Percentiles rank a stretch among this genome's conserved stretches.
Evolutionary conservation across 371 early-diverging fungal species (phyloP).

Genomic region (Actinomucor elegans): DNA sequence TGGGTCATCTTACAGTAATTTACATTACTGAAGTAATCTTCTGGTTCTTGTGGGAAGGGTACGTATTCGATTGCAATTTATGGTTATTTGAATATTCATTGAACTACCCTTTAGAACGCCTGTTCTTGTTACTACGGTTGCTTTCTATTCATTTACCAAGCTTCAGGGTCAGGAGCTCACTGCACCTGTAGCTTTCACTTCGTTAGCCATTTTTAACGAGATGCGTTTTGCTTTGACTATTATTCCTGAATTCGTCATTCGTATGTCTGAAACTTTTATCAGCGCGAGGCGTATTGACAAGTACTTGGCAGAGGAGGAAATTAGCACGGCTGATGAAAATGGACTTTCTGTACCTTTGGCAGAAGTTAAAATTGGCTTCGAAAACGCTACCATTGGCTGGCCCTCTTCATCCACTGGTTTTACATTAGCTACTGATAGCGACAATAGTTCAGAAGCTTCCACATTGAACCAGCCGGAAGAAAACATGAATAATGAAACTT

Average conservation of each 20-base stretch:
- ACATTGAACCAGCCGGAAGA: background rate
- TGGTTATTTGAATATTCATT: background rate
- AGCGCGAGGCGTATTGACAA: constrained; percentile 65
- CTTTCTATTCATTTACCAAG: constrained; percentile 61
- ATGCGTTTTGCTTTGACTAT: constrained; percentile 58
- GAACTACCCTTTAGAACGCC: constrained; percentile 38
- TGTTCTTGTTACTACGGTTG: constrained; percentile 52
- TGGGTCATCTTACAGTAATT: constrained; percentile 41
- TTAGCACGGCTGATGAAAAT: constrained; percentile 20
- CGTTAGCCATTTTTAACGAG: constrained; percentile 57
- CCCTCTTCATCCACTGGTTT: background rate
- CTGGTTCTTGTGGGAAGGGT: constrained; percentile 39
- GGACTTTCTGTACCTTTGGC: too few species aligned
- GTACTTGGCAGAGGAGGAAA: constrained; percentile 72
- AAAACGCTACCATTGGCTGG: constrained; percentile 39
- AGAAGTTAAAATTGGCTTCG: constrained; percentile 41
- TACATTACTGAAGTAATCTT: constrained; percentile 27
- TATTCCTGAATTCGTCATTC: constrained; percentile 56
- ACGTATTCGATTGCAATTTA: constrained; percentile 27
- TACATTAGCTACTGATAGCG: background rate
- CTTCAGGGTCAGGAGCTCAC: constrained; percentile 58
- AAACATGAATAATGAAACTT: too few species aligned
- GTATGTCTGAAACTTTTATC: constrained; percentile 15
- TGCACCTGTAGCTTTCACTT: constrained; percentile 64
- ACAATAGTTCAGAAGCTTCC: background rate